A percentile compares a stretch with the other conserved stretches of the same genome.
These are phyloP conservation scores for Macrotyloma uniflorum DNA, from an alignment of 306 rosid genomes.

Conservation along the genomic window DNA sequence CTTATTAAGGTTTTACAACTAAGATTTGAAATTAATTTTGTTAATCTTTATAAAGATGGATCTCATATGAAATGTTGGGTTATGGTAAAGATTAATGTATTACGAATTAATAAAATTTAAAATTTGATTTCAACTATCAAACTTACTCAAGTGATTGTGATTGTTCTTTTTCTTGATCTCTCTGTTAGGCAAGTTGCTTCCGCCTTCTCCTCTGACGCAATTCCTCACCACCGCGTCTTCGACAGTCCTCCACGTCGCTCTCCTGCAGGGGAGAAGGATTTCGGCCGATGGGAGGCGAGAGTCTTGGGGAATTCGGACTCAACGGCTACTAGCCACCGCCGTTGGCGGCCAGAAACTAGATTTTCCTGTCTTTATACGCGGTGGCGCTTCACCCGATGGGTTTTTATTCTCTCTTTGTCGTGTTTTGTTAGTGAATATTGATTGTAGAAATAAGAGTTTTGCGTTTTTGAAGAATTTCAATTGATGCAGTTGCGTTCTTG, in stretches of 20 bases:
- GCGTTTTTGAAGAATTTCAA: neutral
- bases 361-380: conserved; percentile 60
- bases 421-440: neutral
- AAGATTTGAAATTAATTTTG: no score
- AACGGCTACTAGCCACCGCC: conserved; percentile 49
- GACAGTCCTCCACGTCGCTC: conserved; percentile 69
- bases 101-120: no score
- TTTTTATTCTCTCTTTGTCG: neutral
- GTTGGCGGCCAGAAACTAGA: conserved; percentile 84
- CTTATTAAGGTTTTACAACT: no score
- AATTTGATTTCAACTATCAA: no score
- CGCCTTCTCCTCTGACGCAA: conserved; percentile 45
- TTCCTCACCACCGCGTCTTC: conserved; percentile 47
- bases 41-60: no score
- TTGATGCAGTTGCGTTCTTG: neutral
- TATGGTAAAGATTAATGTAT: no score
- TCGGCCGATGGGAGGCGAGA: conserved; percentile 44
- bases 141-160: no score
- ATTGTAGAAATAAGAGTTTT: neutral
- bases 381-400: conserved; percentile 71
- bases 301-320: conserved; percentile 55
- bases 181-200: no score
- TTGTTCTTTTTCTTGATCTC: no score
- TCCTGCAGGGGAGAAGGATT: conserved; percentile 53
- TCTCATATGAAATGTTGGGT: no score